Percentiles rank a stretch among this genome's conserved stretches.
Evolutionary conservation across 2,329 filamentous ascomycete genomes (phyloP).

Genomic region (Trichophyton rubrum): DNA sequence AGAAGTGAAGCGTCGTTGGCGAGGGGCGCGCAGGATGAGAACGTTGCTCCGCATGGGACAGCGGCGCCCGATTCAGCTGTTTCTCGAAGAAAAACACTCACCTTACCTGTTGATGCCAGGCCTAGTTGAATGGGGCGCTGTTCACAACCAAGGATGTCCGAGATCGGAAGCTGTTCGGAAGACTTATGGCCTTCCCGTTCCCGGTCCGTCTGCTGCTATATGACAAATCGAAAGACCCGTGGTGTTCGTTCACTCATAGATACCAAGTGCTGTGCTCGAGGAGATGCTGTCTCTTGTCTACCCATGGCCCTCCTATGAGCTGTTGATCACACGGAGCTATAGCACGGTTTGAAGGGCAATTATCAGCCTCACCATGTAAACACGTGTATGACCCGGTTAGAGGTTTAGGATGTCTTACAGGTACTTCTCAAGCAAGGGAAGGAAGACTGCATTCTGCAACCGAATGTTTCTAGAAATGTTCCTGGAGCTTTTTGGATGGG

Average conservation of each 20-base stretch:
- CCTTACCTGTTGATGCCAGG: background rate
- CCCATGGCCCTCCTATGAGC: background rate
- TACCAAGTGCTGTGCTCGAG: background rate
- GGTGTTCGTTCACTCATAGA: background rate
- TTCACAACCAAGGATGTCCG: background rate
- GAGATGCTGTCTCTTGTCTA: background rate
- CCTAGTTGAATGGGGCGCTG: background rate
- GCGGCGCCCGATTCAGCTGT: background rate
- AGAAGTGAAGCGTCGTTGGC: background rate
- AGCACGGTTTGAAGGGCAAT: background rate
- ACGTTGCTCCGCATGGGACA: background rate
- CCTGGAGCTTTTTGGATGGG: background rate
- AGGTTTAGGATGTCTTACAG: background rate
- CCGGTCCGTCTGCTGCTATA: background rate
- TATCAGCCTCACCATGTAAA: conserved; percentile 3
- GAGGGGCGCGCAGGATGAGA: background rate
- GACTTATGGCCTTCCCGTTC: background rate
- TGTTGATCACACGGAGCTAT: background rate
- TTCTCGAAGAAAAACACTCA: background rate
- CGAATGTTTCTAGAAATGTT: conserved; percentile 3
- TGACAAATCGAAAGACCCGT: background rate
- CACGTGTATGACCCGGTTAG: background rate
- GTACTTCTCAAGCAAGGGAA: background rate
- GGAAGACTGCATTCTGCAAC: background rate
- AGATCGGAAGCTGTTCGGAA: background rate